Base-by-base conservation (phyloP, 805 yeast species). In the Ogataea kodamae region DNA sequence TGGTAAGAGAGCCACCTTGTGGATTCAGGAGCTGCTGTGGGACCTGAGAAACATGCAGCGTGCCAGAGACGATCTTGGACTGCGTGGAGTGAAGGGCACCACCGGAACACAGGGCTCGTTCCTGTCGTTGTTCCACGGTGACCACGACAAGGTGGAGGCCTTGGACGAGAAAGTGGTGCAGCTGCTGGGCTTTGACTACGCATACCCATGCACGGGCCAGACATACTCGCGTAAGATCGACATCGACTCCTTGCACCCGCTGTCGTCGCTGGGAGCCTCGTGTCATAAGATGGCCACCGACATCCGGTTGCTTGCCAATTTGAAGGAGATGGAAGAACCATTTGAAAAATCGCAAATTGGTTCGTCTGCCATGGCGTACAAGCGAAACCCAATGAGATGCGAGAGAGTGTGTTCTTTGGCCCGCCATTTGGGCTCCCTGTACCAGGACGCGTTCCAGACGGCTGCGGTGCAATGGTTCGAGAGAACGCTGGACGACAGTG, bases 401-500 rank as follows among this genome's bases (percentile, higher is more conserved):
- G 98, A 92, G 71, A 80, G 98, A 65, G 97, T 92, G 40, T 92
- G 98, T 69, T 92, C 98, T n/a, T 74, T 92, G 48, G 78, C 97
- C 13, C 85, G 98, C 70, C 97, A 90, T 63, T 64, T 92, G 64
- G 95, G 96, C 46, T 82, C 95, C 11, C 69, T 88, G 50, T 84
- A 82, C 67, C 87, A 73, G 57, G 97, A 92, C 64, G 94, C 96
- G 34, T 84, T 90, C 51, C 92, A 87, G 66, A 92, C 98, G 30
- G 94, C 97, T 6, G 82, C 96, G 21, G 97, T 92, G 32, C 98
- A 92, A 69, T 92, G 98, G 98, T 92, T 92, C 60, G 98, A 92
- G 72, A 85, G 98, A 70, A 92, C 98, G 21, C 74, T 92, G 57
- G 98, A 92, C 65, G 98, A 92, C 65, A 83, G 95, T 38, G 98